Evolutionary conservation across 164 flowering plant genomes (phyloP), one percentile per base, ranked within the genome.

Genomic region (Stephania yunnanensis): DNA sequence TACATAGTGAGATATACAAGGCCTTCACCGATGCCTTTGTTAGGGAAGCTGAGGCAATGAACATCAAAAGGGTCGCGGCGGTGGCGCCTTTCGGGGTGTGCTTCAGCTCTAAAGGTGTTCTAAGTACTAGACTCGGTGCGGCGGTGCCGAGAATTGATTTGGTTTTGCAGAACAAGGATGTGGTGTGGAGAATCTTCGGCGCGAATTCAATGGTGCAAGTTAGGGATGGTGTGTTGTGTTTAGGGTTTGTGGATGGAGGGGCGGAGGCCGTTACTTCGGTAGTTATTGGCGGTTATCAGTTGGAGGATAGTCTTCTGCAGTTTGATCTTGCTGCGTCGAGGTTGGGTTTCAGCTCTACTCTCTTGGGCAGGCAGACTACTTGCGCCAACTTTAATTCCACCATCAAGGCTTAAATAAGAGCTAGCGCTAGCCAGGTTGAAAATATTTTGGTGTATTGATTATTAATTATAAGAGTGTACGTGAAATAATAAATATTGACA

Each of bases 301-400:
- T 83, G 67, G 85, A 83, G 74, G 75, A 83, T 36, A 80, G 80
- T 69, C 81, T 82, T 2, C 30, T 86, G 63, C 80, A 82, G 73
- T 82, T 86, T 64, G 87, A 85, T 82, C 70, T 85, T 61, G 83
- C 84, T 0, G 44, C 69, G 1, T 82, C 86, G 1, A 82, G 80
- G 70, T 69, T 85, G 3, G 88, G 86, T 5, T 85, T 85, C 72
- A 83, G 81, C 68, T 79, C 82, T 4, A 52, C 83, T 4, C 76
- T 85, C 4, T 72, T 79, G 25, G 55, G 25, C 31, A 50, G 75
- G 61, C 79, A n/a, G 25, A 85, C 86, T 48, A 82, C 88, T 1
- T 85, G 88, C 29, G 63, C 85, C 61, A 84, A 84, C 78, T 85
- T 85, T 82, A 84, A 85, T 70, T 85, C 81, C 71, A 78, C 84